Evolutionary conservation across 2,329 filamentous ascomycete species (phyloP).

Genomic region (Stagonosporopsis chrysanthemi): DNA sequence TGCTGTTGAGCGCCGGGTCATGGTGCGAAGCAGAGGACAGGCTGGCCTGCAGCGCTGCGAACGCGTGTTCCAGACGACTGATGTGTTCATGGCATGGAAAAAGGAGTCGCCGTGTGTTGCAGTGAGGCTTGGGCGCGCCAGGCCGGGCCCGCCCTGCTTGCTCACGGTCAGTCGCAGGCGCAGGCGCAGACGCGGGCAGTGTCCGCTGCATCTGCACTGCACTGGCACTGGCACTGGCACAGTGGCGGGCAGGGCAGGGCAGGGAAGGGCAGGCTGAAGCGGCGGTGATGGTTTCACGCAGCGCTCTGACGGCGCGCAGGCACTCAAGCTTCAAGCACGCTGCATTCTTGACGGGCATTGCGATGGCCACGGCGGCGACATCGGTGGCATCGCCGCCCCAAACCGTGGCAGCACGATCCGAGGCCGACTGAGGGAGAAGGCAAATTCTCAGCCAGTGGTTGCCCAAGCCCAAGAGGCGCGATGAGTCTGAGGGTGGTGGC

Average conservation of each 20-base stretch:
- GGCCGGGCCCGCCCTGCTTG: slow-evolving; percentile 22
- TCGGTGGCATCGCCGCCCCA: slow-evolving; percentile 3
- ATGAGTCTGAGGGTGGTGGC: slow-evolving; percentile 38
- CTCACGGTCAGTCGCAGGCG: slow-evolving; percentile 27
- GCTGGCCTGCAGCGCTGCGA: slow-evolving; percentile 19
- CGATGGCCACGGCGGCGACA: slow-evolving; percentile 4
- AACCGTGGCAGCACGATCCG: slow-evolving; percentile 7
- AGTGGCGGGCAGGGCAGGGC: not conserved
- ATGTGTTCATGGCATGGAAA: slow-evolving; percentile 19
- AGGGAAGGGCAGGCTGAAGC: slow-evolving; percentile 5
- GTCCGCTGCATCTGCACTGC: slow-evolving; percentile 21
- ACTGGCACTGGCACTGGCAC: not conserved
- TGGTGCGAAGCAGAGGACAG: slow-evolving; percentile 18
- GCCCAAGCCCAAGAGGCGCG: slow-evolving; percentile 16
- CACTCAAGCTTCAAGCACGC: not conserved
- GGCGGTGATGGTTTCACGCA: slow-evolving; percentile 4
- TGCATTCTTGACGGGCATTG: not conserved
- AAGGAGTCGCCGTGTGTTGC: slow-evolving; percentile 38
- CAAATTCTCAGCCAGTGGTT: slow-evolving; percentile 16
- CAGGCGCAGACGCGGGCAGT: slow-evolving; percentile 31
- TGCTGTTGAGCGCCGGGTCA: slow-evolving; percentile 19
- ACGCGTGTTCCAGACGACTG: slow-evolving; percentile 22
- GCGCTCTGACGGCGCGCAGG: not conserved
- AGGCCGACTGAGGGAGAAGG: slow-evolving; percentile 4
- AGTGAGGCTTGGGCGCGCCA: slow-evolving; percentile 21